Conservation (phyloP, 805 yeast species). For the Candida tibetensis region DNA sequence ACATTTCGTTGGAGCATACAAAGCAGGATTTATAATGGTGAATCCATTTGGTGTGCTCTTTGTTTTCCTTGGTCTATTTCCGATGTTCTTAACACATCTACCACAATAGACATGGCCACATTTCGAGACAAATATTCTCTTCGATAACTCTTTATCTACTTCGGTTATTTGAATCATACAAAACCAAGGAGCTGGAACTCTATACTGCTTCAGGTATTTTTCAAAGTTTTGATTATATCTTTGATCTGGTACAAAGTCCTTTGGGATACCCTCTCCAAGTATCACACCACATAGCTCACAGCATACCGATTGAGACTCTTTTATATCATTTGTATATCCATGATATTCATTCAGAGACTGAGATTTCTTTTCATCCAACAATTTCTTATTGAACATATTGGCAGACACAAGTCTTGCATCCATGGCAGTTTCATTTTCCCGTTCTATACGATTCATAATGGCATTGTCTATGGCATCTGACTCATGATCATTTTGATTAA, state of each 20-base stretch:
- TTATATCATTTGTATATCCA: constrained; percentile 33
- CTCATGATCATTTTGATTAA: neutral
- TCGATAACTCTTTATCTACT: constrained; percentile 59
- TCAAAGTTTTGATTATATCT: constrained; percentile 27
- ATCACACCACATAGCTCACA: constrained; percentile 70
- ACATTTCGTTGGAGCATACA: constrained; percentile 57
- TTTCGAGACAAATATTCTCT: constrained; percentile 57
- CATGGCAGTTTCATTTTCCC: constrained; percentile 37
- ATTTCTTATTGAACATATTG: constrained; percentile 27
- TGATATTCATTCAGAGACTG: constrained; percentile 19
- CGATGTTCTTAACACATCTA: constrained; percentile 70
- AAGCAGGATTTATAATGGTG: constrained; percentile 32
- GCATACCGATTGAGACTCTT: constrained; percentile 16
- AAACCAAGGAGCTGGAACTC: constrained; percentile 66
- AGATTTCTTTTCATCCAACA: constrained; percentile 27
- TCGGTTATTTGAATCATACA: constrained; percentile 47
- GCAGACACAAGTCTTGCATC: constrained; percentile 33
- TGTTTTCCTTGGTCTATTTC: constrained; percentile 36
- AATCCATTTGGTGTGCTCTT: constrained; percentile 16
- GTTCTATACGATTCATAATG: constrained; percentile 39
- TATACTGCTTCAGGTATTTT: constrained; percentile 21
- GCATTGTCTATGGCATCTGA: constrained; percentile 21
- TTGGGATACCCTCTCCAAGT: constrained; percentile 73
- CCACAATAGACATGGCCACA: constrained; percentile 93
- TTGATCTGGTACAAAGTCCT: constrained; percentile 39